Conservation (phyloP, 1,139 yeast species). For the Candida sp. region DNA sequence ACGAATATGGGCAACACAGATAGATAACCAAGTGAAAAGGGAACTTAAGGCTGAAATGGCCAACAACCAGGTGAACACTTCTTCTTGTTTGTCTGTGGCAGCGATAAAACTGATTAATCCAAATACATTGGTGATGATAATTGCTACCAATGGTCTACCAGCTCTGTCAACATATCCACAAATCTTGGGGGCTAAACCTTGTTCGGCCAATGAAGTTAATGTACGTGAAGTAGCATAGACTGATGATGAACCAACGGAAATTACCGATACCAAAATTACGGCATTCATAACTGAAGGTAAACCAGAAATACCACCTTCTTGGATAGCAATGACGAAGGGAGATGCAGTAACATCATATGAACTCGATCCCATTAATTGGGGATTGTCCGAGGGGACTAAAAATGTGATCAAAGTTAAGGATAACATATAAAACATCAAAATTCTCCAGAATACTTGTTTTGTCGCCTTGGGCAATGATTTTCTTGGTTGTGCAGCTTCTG, state of each 20-base stretch:
- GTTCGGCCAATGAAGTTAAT: constrained; percentile 28
- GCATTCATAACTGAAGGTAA: constrained; percentile 53
- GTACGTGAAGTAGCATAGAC: constrained; percentile 33
- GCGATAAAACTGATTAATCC: constrained; percentile 34
- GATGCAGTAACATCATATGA: constrained; percentile 18
- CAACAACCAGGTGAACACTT: constrained; percentile 34
- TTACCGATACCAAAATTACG: constrained; percentile 45
- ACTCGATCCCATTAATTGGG: constrained; percentile 28
- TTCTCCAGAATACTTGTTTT: constrained; percentile 46
- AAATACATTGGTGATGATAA: constrained; percentile 23
- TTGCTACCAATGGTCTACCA: constrained; percentile 31
- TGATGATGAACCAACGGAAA: constrained; percentile 46
- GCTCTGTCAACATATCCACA: constrained; percentile 29
- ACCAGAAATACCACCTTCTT: constrained; percentile 49
- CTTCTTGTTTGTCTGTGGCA: constrained; percentile 29
- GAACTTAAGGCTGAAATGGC: constrained; percentile 38
- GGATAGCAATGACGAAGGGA: constrained; percentile 54
- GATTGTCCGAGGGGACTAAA: constrained; percentile 33
- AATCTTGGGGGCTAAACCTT: constrained; percentile 30
- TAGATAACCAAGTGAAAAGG: constrained; percentile 39
- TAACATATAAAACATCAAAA: constrained; percentile 36
- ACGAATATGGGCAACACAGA: constrained; percentile 33
- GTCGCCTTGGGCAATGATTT: constrained; percentile 37
- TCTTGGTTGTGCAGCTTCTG: constrained; percentile 38
- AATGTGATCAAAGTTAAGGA: constrained; percentile 37